Evolutionary conservation across 1,139 yeast species (phyloP), one percentile per base, ranked within the genome.

Genomic region (Yamadazyma taylorii): DNA sequence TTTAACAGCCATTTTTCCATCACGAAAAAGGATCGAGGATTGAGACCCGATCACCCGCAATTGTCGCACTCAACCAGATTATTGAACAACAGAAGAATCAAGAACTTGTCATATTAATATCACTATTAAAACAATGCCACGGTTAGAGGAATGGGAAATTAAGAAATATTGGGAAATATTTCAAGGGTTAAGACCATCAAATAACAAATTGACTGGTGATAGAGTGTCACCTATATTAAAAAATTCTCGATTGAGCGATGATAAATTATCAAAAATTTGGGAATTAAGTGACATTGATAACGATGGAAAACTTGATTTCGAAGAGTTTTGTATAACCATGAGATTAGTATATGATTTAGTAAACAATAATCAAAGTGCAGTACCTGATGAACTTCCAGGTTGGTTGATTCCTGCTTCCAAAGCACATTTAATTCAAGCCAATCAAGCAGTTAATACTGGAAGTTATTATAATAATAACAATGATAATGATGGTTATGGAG

Each of bases 271-370:
- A 32, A 75, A 79, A 57, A 80, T 94, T 30, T 92, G 98, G 98
- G 88, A 86, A 50, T 65, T 92, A 32, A 84, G 96, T 12, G 99
- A 92, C 59, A 88, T 92, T 38, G 98, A 92, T 61, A 78, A 78
- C 40, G 98, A 92, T 61, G 97, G 96, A 15, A 73, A 73, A 50
- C 73, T 92, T 50, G 99, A 94, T 60, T 92, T 92, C 59, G 99
- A 92, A 61, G 98, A 92, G 64, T 92, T 92, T 61, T 92, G 97
- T 58, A 88, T 92, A 45, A 92, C 97, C 39, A 94, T 92, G 98
- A 75, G 97, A 48, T 74, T 92, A 43, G 86, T 90, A 34, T 94
- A 89, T 58, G 98, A 92, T 60, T 63, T 85, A 54, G 92, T 92
- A 35, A 89, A 90, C 60, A 89, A 90, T 21, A 82, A 79, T 31